phyloP scores from a whole-genome alignment of 2,329 filamentous ascomycete species.

The Blumeriella jaapii region DNA sequence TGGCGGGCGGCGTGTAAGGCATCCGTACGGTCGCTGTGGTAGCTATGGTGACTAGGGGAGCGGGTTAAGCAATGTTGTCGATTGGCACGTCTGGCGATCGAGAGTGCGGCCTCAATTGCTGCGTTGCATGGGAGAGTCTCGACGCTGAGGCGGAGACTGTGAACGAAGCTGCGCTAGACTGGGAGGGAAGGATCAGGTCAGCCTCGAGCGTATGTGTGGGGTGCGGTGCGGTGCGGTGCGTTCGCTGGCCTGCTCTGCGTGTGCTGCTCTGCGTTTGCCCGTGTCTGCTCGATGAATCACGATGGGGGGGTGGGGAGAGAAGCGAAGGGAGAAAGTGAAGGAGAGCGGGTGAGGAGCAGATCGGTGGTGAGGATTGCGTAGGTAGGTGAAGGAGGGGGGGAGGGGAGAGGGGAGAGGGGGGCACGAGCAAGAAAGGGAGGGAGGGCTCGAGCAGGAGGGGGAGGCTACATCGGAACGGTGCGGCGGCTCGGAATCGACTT shows the following conservation, averaged over 20 bases:
- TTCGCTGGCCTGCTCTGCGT: background rate
- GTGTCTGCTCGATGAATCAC: no score
- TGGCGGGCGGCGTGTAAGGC: constrained; percentile 81
- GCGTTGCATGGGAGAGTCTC: constrained; percentile 16
- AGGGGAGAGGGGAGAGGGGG: constrained; percentile 6
- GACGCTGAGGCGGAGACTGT: background rate
- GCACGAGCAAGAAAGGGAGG: no score
- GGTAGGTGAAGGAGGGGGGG: constrained; percentile 7
- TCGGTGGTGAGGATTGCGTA: constrained; percentile 1
- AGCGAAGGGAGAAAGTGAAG: constrained; percentile 2
- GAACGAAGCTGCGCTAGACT: constrained; percentile 13
- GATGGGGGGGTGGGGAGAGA: background rate
- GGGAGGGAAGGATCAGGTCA: constrained; percentile 14
- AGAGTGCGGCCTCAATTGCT: constrained; percentile 14
- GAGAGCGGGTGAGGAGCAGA: constrained; percentile 3
- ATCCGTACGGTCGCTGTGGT: constrained; percentile 39
- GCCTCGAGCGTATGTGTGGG: constrained; percentile 10
- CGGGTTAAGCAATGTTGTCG: constrained; percentile 8
- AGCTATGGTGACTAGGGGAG: constrained; percentile 3
- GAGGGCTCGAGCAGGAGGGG: constrained; percentile 7
- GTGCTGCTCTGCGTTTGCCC: no score
- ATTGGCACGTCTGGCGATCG: constrained; percentile 14
- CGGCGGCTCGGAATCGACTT: constrained; percentile 15
- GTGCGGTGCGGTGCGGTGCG: background rate
- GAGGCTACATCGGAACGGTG: constrained; percentile 9